Conservation (phyloP, 2,329 filamentous ascomycete genomes). For the Pseudogymnoascus sp. region DNA sequence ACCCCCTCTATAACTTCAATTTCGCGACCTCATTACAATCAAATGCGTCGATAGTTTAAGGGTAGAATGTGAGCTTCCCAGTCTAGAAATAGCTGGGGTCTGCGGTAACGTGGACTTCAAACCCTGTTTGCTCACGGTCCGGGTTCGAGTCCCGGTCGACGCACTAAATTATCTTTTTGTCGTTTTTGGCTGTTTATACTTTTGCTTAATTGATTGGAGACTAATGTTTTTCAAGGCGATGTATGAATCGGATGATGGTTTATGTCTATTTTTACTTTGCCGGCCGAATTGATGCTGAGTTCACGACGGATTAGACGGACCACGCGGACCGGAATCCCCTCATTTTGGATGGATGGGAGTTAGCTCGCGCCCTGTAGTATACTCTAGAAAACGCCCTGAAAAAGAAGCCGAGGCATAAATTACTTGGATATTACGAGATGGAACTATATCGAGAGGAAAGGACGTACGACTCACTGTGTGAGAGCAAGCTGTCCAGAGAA, state of each 20-base stretch:
- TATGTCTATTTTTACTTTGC: neutral
- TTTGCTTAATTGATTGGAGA: neutral
- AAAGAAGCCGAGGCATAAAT: neutral
- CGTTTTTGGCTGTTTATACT: neutral
- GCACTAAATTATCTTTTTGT: neutral
- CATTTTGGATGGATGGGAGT: neutral
- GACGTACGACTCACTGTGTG: neutral
- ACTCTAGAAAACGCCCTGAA: neutral
- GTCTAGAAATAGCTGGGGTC: slow-evolving; percentile 4
- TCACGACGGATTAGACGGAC: neutral
- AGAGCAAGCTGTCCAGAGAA: neutral
- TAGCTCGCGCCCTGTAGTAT: neutral
- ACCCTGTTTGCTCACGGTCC: slow-evolving; percentile 1
- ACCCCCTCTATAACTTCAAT: neutral
- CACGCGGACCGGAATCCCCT: neutral
- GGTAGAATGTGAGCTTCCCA: slow-evolving; percentile 8
- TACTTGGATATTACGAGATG: neutral
- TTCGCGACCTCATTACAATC: neutral
- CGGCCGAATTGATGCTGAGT: neutral
- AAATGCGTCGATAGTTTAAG: slow-evolving; percentile 5
- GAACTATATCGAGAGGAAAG: neutral
- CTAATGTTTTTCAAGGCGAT: neutral
- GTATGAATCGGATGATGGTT: neutral
- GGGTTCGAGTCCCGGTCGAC: slow-evolving; percentile 8
- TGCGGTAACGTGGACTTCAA: slow-evolving; percentile 7